These are phyloP conservation scores for Closterium sp. DNA, from an alignment of 139 green algal species.

Conservation along the genomic window DNA sequence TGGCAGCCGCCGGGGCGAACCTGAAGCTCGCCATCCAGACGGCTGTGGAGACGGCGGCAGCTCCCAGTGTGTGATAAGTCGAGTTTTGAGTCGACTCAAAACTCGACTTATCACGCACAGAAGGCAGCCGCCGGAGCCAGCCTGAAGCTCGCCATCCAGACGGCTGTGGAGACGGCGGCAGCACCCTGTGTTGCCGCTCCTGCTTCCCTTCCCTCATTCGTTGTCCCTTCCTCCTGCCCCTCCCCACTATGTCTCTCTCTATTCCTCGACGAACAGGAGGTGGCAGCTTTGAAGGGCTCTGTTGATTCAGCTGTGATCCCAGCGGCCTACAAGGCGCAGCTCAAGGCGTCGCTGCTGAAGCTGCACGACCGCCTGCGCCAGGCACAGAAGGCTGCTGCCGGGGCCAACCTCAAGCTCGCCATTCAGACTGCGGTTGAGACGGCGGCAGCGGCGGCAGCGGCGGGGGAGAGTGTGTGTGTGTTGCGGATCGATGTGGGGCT, in stretches of 20 bases:
- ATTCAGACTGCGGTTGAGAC: slow-evolving; percentile 48
- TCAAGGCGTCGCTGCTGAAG: slow-evolving; percentile 67
- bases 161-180: slow-evolving; percentile 34
- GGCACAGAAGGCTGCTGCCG: slow-evolving; percentile 70
- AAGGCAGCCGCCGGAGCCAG: slow-evolving; percentile 77
- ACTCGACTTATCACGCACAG: no score
- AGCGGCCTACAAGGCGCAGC: slow-evolving; percentile 66
- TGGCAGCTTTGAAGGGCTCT: slow-evolving; percentile 59
- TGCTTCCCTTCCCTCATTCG: no score
- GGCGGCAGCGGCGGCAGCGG: slow-evolving; percentile 43
- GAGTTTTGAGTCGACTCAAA: no score
- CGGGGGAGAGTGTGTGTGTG: slow-evolving; percentile 32
- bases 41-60: slow-evolving; percentile 36
- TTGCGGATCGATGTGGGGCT: slow-evolving; percentile 63
- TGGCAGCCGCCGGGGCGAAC: slow-evolving; percentile 74
- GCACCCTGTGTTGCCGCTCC: not conserved
- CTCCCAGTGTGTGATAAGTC: no score
- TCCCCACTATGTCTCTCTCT: not conserved
- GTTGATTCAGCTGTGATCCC: slow-evolving; percentile 73
- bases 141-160: slow-evolving; percentile 61
- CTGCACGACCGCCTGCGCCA: slow-evolving; percentile 61
- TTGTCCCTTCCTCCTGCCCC: no score
- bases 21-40: slow-evolving; percentile 60
- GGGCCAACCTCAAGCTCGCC: slow-evolving; percentile 70
- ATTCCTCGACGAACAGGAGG: slow-evolving; percentile 18